Base-by-base conservation (phyloP, 768 basidiomycete species). In the Dentipellis sp. region DNA sequence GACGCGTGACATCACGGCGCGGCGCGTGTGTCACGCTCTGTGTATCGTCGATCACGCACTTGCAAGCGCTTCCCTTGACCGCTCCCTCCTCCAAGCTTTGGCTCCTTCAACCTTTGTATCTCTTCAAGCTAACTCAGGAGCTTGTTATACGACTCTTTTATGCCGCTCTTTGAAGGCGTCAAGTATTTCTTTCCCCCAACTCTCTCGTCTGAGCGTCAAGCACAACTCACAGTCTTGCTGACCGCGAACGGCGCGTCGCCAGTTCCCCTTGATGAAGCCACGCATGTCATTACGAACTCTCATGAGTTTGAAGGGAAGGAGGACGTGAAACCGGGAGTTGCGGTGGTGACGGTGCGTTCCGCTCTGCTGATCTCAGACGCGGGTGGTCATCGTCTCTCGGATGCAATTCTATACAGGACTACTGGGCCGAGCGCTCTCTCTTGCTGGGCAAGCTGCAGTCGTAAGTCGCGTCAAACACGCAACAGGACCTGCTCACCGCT, bases 101-200 rank as follows among this genome's bases (percentile, higher is more conserved):
- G 12, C 14, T 45, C n/a, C 42, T 45, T 19, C 8, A 45, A 16
- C 42, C 40, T 45, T 17, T 45, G 42, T n/a, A 19, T 2, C 42
- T 45, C n/a, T 45, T 45, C 6, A 16, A 45, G 16, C 42, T n/a
- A 45, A 19, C n/a, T 8, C 10, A n/a, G 2, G 1, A n/a, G 16
- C 6, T 17, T 16, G 10, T 45, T 6, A 29, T 29, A 3, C 6
- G 29, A 29, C 29, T 29, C 9, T 45, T 45, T 21, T 1, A 62
- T 62, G 61, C 54, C 59, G 7, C 42, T 62, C 16, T 62, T 62
- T 45, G 59, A 62, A 10, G 54, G 50, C 23, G 37, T 62, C 52
- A 57, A 47, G 45, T 60, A 54, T 34, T 55, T 53, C 45, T 60
- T 50, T 52, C 36, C 56, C 11, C 52, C 59, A 11, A 53, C 61